Evolutionary conservation across 1,284 basidiomycete genomes (phyloP).

Genomic region (Coriolopsis trogii): DNA sequence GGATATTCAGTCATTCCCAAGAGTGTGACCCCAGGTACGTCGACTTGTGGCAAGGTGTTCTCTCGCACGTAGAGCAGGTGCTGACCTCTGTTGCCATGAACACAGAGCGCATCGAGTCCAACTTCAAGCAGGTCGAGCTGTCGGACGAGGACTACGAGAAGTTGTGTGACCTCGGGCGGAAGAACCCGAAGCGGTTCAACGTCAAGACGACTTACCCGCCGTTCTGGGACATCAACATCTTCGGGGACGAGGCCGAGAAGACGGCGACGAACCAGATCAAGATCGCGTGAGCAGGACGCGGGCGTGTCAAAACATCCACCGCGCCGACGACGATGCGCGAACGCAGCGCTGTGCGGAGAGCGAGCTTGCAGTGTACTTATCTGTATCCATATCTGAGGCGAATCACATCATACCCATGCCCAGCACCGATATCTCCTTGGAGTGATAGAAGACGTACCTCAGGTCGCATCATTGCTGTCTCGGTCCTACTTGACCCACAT

Average conservation of each 20-base stretch:
- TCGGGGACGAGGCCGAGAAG: constrained; percentile 65
- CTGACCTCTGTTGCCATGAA: no score
- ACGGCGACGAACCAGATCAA: constrained; percentile 49
- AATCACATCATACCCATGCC: no score
- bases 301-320: neutral
- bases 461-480: no score
- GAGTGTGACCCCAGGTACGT: constrained; percentile 39
- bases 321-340: neutral
- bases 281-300: constrained; percentile 30
- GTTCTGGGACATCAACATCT: constrained; percentile 72
- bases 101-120: constrained; percentile 49
- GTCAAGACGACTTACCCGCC: constrained; percentile 62
- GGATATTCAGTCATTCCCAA: constrained; percentile 49
- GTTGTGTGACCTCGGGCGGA: constrained; percentile 53
- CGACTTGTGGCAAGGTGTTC: no score
- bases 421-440: no score
- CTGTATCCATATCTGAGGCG: constrained; percentile 18
- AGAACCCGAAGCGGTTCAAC: constrained; percentile 63
- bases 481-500: no score
- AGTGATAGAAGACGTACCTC: no score
- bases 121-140: constrained; percentile 59
- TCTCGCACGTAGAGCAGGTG: no score
- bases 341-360: neutral
- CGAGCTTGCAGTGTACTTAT: constrained; percentile 10
- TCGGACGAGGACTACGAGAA: constrained; percentile 51